A percentile compares a stretch with the other conserved stretches of the same genome.
Evolutionary conservation across 495 filamentous ascomycete genomes (phyloP).

Genomic region (Talaromyces thailandensis): DNA sequence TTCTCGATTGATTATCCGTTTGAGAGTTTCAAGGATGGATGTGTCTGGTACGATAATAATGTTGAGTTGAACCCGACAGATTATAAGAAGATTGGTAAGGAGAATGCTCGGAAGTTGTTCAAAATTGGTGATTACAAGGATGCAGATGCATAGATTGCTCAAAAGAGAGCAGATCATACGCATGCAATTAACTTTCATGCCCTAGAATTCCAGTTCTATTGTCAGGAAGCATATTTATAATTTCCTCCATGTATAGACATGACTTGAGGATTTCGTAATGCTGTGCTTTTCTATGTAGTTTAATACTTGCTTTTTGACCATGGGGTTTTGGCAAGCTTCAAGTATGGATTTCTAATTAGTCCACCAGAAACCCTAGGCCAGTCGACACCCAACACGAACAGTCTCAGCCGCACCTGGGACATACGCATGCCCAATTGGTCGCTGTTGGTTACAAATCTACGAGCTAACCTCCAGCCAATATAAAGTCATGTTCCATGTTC

Average conservation of each 20-base stretch:
- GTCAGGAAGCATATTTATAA: background rate
- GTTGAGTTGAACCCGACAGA: constrained; percentile 33
- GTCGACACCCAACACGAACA: background rate
- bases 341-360: background rate
- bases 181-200: background rate
- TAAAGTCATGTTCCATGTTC: background rate
- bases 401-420: background rate
- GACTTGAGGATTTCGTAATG: too few species aligned
- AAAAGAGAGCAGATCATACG: too few species aligned
- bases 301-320: background rate
- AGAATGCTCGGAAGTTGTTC: constrained; percentile 47
- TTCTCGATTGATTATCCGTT: constrained; percentile 46
- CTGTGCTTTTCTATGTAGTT: background rate
- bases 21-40: constrained; percentile 43
- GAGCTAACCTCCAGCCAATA: background rate
- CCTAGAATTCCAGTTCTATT: background rate
- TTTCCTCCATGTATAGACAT: too few species aligned
- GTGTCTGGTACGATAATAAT: constrained; percentile 42
- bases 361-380: background rate
- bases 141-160: constrained; percentile 3
- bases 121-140: constrained; percentile 36
- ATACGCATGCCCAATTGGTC: background rate
- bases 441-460: background rate
- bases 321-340: background rate
- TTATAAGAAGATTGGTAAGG: constrained; percentile 40